Evolutionary conservation across 2,329 filamentous ascomycete species (phyloP).

Genomic region (Paradendryphiella salina): DNA sequence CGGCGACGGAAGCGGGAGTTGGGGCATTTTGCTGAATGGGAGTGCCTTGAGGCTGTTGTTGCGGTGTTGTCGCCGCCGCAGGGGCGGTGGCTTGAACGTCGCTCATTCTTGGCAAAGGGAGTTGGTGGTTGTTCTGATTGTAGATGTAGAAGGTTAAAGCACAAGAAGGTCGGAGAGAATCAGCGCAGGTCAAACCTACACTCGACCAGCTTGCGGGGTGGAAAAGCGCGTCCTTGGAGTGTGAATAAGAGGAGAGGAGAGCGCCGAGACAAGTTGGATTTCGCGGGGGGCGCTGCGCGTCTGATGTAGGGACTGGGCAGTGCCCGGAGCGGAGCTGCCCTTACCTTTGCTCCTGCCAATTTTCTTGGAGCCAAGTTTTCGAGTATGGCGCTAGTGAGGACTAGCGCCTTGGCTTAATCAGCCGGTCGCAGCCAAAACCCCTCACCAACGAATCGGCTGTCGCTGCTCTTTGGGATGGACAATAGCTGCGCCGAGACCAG

Average conservation of each 20-base stretch:
- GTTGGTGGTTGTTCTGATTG: neutral
- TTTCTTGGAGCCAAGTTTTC: slow-evolving; percentile 7
- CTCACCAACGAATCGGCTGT: slow-evolving; percentile 3
- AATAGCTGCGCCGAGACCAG: neutral
- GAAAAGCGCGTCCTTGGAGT: slow-evolving; percentile 5
- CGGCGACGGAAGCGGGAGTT: slow-evolving; percentile 36
- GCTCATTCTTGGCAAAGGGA: slow-evolving; percentile 21
- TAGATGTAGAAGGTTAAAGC: neutral
- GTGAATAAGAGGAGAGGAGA: slow-evolving; percentile 13
- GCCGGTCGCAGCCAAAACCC: slow-evolving; percentile 2
- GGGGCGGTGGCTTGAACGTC: slow-evolving; percentile 28
- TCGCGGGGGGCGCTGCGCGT: slow-evolving; percentile 8
- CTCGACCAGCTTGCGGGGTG: slow-evolving; percentile 1
- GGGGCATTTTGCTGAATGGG: slow-evolving; percentile 42
- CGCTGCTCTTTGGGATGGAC: neutral
- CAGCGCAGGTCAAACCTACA: neutral
- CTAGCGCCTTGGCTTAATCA: slow-evolving; percentile 3
- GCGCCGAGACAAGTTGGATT: slow-evolving; percentile 12
- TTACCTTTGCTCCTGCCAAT: slow-evolving; percentile 1
- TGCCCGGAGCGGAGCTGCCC: slow-evolving; percentile 5
- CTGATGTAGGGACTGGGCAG: slow-evolving; percentile 7
- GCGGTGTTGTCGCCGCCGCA: slow-evolving; percentile 33
- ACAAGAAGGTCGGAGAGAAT: neutral
- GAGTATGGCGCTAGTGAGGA: neutral
- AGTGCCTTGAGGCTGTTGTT: slow-evolving; percentile 40